Evolutionary conservation across 257 asterid species (phyloP).

Genomic region (Sherardia arvensis): DNA sequence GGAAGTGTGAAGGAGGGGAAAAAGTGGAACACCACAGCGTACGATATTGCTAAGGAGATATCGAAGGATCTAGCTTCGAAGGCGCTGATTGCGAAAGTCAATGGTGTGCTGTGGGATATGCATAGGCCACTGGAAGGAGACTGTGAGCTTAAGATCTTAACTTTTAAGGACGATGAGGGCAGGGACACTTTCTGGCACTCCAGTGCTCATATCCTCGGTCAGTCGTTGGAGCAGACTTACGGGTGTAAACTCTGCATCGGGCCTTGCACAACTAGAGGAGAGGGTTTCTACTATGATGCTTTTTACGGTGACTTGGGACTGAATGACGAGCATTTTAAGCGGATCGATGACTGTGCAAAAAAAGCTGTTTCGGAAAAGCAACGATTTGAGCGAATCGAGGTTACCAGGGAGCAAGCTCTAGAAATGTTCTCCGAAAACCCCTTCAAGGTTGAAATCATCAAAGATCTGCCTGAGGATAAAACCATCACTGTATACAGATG

Average conservation of each 20-base stretch:
- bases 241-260: slow-evolving; percentile 87
- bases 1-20: slow-evolving; percentile 79
- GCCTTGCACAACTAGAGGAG: slow-evolving; percentile 67
- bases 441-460: slow-evolving; percentile 93
- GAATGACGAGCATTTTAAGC: slow-evolving; percentile 79
- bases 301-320: slow-evolving; percentile 82
- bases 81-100: slow-evolving; percentile 75
- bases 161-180: slow-evolving; percentile 79
- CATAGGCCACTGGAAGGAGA: slow-evolving; percentile 81
- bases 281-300: slow-evolving; percentile 95
- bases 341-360: slow-evolving; percentile 64
- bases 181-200: slow-evolving; percentile 98
- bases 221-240: slow-evolving; percentile 83
- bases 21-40: slow-evolving; percentile 79
- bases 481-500: slow-evolving; percentile 95
- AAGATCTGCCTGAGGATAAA: slow-evolving; percentile 81
- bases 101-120: slow-evolving; percentile 82
- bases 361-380: slow-evolving; percentile 73
- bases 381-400: slow-evolving; percentile 94
- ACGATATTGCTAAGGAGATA: slow-evolving; percentile 80
- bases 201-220: slow-evolving; percentile 95
- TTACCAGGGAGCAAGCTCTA: slow-evolving; percentile 77
- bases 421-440: slow-evolving; percentile 83
- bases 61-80: slow-evolving; percentile 80
- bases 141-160: slow-evolving; percentile 70